These are phyloP conservation scores for Fusarium armeniacum DNA, from an alignment of 2,329 filamentous ascomycete genomes.

Conservation along the genomic window DNA sequence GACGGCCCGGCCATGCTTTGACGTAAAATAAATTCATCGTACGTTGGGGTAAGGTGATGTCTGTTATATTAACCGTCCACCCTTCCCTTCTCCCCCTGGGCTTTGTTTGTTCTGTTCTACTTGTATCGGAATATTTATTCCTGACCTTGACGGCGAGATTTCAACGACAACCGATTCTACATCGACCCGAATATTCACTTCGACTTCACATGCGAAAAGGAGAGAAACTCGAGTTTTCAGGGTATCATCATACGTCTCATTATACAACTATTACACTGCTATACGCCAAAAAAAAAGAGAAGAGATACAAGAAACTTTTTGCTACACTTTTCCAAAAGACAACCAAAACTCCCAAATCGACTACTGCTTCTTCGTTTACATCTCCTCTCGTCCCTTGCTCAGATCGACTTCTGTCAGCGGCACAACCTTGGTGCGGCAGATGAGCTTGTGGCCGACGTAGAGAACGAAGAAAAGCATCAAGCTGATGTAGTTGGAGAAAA, in stretches of 20 bases:
- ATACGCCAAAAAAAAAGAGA: slow-evolving; percentile 31
- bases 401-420: slow-evolving; percentile 57
- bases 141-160: background rate
- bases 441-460: slow-evolving; percentile 72
- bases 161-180: background rate
- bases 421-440: slow-evolving; percentile 58
- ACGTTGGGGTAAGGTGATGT: slow-evolving; percentile 10
- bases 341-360: slow-evolving; percentile 26
- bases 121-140: background rate
- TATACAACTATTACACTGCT: slow-evolving; percentile 39
- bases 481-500: slow-evolving; percentile 75
- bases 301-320: slow-evolving; percentile 26
- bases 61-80: slow-evolving; percentile 16
- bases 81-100: background rate
- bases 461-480: slow-evolving; percentile 73
- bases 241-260: slow-evolving; percentile 50
- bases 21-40: slow-evolving; percentile 37
- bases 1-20: slow-evolving; percentile 6
- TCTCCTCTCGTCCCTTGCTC: slow-evolving; percentile 43
- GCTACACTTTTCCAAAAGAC: slow-evolving; percentile 6
- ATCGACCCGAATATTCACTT: background rate
- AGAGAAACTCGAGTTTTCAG: slow-evolving; percentile 15
- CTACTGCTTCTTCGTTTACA: slow-evolving; percentile 14
- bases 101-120: background rate
- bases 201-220: slow-evolving; percentile 6